Evolutionary conservation across 2,329 filamentous ascomycete genomes (phyloP).

Genomic region (Diplodia intermedia): DNA sequence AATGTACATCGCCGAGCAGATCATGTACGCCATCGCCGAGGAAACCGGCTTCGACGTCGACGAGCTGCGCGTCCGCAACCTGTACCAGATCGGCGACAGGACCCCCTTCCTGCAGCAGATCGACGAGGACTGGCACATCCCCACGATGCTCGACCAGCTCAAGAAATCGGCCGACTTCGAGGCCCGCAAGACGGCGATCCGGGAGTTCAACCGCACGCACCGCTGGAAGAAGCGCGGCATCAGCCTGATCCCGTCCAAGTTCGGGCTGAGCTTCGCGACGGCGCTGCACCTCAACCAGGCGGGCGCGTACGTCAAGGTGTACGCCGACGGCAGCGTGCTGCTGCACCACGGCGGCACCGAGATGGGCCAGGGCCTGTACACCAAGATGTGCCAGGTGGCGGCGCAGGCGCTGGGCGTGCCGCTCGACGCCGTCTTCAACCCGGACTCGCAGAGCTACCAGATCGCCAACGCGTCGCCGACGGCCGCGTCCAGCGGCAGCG

Average conservation of each 20-base stretch:
- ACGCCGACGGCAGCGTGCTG: constrained; percentile 89
- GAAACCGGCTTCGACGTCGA: constrained; percentile 84
- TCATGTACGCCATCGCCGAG: constrained; percentile 89
- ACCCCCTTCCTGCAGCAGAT: constrained; percentile 92
- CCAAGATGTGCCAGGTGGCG: constrained; percentile 94
- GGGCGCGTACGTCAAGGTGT: constrained; percentile 90
- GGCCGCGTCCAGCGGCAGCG: constrained; percentile 89
- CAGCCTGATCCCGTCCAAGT: constrained; percentile 89
- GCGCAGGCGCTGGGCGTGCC: constrained; percentile 88
- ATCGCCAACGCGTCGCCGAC: constrained; percentile 90
- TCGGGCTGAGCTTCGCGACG: constrained; percentile 89
- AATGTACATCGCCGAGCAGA: constrained; percentile 87
- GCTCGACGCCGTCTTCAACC: constrained; percentile 79
- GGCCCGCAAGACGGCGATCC: constrained; percentile 70
- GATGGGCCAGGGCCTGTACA: constrained; percentile 96
- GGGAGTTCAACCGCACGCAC: constrained; percentile 79
- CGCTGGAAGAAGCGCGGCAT: constrained; percentile 93
- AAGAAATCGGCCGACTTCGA: constrained; percentile 75
- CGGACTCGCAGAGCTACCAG: constrained; percentile 88
- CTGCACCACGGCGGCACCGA: constrained; percentile 95
- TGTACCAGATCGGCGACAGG: constrained; percentile 76
- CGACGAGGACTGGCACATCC: constrained; percentile 86
- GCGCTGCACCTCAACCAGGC: constrained; percentile 95
- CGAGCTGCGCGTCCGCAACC: constrained; percentile 78
- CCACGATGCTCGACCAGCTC: constrained; percentile 88